These are phyloP conservation scores for Blastocrithidia nonstop DNA, from an alignment of 208 protist genomes.

Conservation along the genomic window DNA sequence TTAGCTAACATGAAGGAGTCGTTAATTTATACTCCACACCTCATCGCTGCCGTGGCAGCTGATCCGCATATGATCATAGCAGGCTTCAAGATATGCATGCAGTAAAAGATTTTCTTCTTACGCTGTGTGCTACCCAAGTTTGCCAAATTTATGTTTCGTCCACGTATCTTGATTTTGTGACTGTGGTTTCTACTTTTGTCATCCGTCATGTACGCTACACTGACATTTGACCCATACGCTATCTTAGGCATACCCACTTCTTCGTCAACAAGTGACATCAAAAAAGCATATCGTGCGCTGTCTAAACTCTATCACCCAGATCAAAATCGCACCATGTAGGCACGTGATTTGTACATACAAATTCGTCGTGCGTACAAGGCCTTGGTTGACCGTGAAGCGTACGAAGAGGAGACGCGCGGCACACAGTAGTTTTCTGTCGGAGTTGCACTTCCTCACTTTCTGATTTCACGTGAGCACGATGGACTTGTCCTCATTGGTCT, in stretches of 20 bases:
- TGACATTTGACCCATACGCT: conserved; percentile 79
- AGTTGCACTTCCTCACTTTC: conserved; percentile 72
- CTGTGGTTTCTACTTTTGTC: conserved; percentile 75
- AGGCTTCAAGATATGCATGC: conserved; percentile 48
- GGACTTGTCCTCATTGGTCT: conserved; percentile 76
- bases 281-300: conserved; percentile 71
- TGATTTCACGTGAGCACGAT: conserved; percentile 79
- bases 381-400: conserved; percentile 80
- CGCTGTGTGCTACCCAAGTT: conserved; percentile 72
- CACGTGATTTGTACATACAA: conserved; percentile 73
- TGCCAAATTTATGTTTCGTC: conserved; percentile 71
- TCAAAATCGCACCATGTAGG: conserved; percentile 78
- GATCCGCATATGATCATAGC: conserved; percentile 37
- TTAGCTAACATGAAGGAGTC: conserved; percentile 47
- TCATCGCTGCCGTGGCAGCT: conserved; percentile 13
- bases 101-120: conserved; percentile 69
- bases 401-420: conserved; percentile 72
- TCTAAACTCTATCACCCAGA: conserved; percentile 82
- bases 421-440: conserved; percentile 66
- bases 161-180: conserved; percentile 60
- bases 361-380: conserved; percentile 86
- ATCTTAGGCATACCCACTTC: conserved; percentile 40
- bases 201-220: conserved; percentile 75
- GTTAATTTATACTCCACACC: conserved; percentile 36
- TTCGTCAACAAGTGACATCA: conserved; percentile 68